phyloP scores from a whole-genome alignment of 148 eudicot species.

The Rhododendron williamsianum region DNA sequence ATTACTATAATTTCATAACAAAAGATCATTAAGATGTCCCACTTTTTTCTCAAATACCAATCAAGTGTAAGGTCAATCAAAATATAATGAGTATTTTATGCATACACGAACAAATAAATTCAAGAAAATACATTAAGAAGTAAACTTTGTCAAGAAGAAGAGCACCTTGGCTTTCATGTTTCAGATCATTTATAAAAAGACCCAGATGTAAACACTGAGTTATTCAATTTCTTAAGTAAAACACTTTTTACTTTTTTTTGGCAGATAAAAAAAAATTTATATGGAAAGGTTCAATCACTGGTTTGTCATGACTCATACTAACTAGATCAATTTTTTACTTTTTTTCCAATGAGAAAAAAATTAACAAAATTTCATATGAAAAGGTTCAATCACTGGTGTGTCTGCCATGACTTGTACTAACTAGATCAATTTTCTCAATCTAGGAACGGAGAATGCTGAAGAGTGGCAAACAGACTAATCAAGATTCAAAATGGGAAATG shows the following conservation, averaged over 20 bases:
- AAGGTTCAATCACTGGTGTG: no score
- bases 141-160: not conserved
- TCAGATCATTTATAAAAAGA: not conserved
- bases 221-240: not conserved
- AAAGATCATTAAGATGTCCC: not conserved
- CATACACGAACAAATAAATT: not conserved
- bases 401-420: no score
- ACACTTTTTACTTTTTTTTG: not conserved
- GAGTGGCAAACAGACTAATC: not conserved
- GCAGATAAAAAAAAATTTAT: not conserved
- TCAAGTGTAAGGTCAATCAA: not conserved
- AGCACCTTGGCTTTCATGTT: not conserved
- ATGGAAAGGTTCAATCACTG: not conserved
- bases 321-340: not conserved
- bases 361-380: no score
- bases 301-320: not conserved
- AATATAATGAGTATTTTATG: not conserved
- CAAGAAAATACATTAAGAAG: not conserved
- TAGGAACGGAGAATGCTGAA: not conserved
- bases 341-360: no score
- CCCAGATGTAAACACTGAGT: not conserved
- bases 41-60: not conserved
- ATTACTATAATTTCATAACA: not conserved
- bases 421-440: no score
- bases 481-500: not conserved